Base-by-base conservation (phyloP, 768 basidiomycete genomes). In the Auriscalpium orientale region DNA sequence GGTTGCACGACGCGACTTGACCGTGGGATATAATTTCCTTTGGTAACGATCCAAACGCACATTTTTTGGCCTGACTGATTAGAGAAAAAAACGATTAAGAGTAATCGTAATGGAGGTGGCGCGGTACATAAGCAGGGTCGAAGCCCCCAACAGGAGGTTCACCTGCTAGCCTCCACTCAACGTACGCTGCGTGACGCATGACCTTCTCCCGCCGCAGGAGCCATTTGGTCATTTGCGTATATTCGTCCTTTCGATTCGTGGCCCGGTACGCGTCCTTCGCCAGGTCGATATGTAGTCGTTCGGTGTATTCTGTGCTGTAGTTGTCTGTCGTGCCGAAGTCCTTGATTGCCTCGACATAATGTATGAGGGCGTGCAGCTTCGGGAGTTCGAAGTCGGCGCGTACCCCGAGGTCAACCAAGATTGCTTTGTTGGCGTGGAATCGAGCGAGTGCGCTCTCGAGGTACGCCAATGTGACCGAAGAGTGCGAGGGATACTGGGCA, bases 201-300 rank as follows among this genome's bases (percentile, higher is more conserved):
- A 72, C 51, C 53, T 71, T 68, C 56, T 74, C 71, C 33, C 57
- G 49, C 0, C 66, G 62, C 22, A 70, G 62, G 0, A 76, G 60
- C 71, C 72, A 73, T 4, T 46, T 11, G 8, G 71, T 70, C 75
- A 77, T 77, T 60, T 76, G 73, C 2, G 58, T 33, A 33, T 64
- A 67, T 56, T 73, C 68, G 43, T 76, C 71, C 33, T 67, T 68
- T 15, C 56, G 58, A 57, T 75, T 77, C 3, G 69, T 71, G 6
- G 69, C 62, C 1, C 54, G 46, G 53, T 71, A 74, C 5, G 69
- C 71, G 46, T 71, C 65, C 56, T 78, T 76, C 0, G 72, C 66
- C 5, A 69, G 60, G 48, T 76, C 69, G 46, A 77, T 77, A 55
- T 79, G 75, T 0, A 74, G 64, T 0, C 69, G 63, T 56, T 79